A percentile compares a stretch with the other conserved stretches of the same genome.
Conservation (phyloP, 2,329 filamentous ascomycete species). For the Metarhizium sp. region DNA sequence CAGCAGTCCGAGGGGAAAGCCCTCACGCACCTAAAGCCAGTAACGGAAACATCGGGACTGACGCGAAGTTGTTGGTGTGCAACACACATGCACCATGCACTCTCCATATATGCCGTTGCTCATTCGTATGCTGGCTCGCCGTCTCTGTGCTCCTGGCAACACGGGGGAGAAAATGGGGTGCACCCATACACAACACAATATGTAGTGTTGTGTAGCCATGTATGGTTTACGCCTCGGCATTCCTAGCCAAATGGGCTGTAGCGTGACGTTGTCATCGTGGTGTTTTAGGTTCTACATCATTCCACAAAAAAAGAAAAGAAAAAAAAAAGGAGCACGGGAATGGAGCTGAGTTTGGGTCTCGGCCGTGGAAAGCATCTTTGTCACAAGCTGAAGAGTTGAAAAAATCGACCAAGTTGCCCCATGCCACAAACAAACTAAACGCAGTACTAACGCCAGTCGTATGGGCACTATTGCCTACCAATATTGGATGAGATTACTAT, state of each 20-base stretch:
- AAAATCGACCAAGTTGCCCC: background rate
- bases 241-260: background rate
- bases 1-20: background rate
- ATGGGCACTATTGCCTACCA: background rate
- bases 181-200: background rate
- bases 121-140: background rate
- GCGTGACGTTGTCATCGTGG: background rate
- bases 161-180: background rate
- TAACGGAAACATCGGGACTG: background rate
- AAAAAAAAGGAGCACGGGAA: background rate
- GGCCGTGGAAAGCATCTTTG: background rate
- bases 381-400: background rate
- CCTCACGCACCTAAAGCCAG: background rate
- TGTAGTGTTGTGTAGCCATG: background rate
- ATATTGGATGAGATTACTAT: background rate
- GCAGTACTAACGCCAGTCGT: background rate
- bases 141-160: background rate
- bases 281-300: background rate
- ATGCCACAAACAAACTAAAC: too few species aligned
- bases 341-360: background rate
- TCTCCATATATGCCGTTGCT: background rate
- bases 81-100: background rate
- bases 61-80: background rate
- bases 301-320: background rate
- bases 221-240: background rate